A percentile compares a stretch with the other conserved stretches of the same genome.
Conservation (phyloP, 2,329 filamentous ascomycete species). For the Paecilomyces sp. region DNA sequence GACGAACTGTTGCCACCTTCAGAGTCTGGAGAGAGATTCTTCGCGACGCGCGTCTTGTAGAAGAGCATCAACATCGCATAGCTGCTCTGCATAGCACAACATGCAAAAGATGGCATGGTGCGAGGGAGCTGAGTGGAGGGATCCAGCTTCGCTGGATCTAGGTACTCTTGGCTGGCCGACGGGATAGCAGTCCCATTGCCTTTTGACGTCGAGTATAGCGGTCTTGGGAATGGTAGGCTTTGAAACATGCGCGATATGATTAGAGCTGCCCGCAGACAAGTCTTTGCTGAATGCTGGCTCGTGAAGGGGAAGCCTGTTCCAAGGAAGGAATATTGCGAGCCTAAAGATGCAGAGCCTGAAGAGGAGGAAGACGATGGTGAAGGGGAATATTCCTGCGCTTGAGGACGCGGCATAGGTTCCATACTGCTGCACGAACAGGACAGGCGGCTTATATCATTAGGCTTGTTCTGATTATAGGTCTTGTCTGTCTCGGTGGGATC, state of each 20-base stretch:
- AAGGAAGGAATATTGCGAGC: constrained; percentile 8
- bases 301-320: constrained; percentile 32
- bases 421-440: constrained; percentile 26
- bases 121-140: constrained; percentile 22
- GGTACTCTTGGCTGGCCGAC: constrained; percentile 2
- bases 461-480: constrained; percentile 8
- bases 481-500: constrained; percentile 5
- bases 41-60: constrained; percentile 34
- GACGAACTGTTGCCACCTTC: constrained; percentile 13
- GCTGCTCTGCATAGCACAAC: constrained; percentile 41
- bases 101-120: constrained; percentile 41
- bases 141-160: constrained; percentile 10
- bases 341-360: constrained; percentile 21
- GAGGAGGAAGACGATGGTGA: constrained; percentile 24
- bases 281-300: constrained; percentile 32
- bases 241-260: constrained; percentile 36
- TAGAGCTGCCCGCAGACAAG: constrained; percentile 34
- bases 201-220: constrained; percentile 14
- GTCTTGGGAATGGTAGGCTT: constrained; percentile 29
- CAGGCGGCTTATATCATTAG: constrained; percentile 17
- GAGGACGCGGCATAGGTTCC: constrained; percentile 19
- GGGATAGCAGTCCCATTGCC: constrained; percentile 3
- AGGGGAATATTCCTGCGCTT: constrained; percentile 24
- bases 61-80: constrained; percentile 42
- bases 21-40: constrained; percentile 19